Conservation (phyloP, 805 yeast genomes). For the Lipomyces starkeyi region DNA sequence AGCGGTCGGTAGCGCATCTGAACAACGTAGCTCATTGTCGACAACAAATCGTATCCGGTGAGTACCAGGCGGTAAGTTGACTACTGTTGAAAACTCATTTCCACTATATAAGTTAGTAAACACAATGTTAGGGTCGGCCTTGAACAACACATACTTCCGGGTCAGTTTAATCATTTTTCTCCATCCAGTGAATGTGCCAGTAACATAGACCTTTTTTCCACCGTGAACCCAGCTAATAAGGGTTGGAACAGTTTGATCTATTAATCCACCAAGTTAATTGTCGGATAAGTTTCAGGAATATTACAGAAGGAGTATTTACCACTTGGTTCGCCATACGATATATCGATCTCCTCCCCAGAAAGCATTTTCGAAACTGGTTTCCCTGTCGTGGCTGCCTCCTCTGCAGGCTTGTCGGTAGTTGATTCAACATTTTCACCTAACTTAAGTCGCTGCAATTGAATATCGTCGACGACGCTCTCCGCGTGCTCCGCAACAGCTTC, state of each 20-base stretch:
- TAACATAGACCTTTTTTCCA: conserved; percentile 93
- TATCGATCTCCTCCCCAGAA: conserved; percentile 46
- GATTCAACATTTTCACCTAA: conserved; percentile 23
- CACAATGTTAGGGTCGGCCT: background rate
- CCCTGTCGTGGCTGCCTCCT: conserved; percentile 41
- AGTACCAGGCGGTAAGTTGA: conserved; percentile 86
- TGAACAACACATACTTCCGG: conserved; percentile 16
- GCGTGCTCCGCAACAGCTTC: background rate
- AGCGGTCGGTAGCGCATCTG: conserved; percentile 91
- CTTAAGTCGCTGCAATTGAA: conserved; percentile 13
- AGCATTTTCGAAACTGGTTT: conserved; percentile 44
- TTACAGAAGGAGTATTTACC: conserved; percentile 24
- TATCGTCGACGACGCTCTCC: background rate
- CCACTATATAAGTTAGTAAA: conserved; percentile 31
- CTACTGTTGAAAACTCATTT: conserved; percentile 62
- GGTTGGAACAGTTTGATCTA: conserved; percentile 50
- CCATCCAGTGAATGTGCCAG: conserved; percentile 99
- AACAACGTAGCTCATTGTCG: conserved; percentile 87
- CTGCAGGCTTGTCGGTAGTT: conserved; percentile 22
- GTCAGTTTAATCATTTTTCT: conserved; percentile 89
- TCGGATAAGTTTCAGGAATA: background rate
- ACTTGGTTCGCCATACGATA: conserved; percentile 37
- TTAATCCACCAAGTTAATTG: background rate
- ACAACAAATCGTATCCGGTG: conserved; percentile 93
- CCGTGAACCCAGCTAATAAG: conserved; percentile 94